Conservation (phyloP, 345 rosid species). For the Moringa oleifera region DNA sequence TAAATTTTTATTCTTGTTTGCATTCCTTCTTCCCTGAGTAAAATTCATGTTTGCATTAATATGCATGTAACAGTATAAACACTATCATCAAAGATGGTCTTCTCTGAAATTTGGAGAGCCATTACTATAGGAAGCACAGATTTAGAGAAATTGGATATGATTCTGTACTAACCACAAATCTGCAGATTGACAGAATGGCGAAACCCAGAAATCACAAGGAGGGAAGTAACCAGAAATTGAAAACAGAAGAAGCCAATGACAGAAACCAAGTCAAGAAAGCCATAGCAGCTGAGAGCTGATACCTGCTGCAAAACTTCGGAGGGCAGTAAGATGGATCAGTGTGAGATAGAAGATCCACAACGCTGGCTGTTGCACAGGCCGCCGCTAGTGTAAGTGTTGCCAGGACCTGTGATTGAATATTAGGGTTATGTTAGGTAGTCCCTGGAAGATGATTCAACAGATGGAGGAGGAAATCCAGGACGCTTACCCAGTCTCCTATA, state of each 20-base stretch:
- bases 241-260: conserved; percentile 68
- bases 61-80: too few relatives aligned
- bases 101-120: too few relatives aligned
- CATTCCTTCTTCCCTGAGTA: too few relatives aligned
- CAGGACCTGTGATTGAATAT: conserved; percentile 38
- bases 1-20: too few relatives aligned
- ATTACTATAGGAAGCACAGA: background rate
- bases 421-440: conserved; percentile 4
- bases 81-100: too few relatives aligned
- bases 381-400: conserved; percentile 75
- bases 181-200: too few relatives aligned
- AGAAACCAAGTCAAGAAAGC: conserved; percentile 84
- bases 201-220: conserved; percentile 38
- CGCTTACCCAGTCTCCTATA: conserved; percentile 76
- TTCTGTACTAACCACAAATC: background rate
- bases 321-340: conserved; percentile 35
- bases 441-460: background rate
- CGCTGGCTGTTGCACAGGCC: conserved; percentile 78
- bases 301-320: conserved; percentile 56
- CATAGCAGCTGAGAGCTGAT: conserved; percentile 77
- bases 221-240: conserved; percentile 81
- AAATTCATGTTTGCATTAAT: too few relatives aligned
- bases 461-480: background rate
- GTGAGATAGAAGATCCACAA: conserved; percentile 57
- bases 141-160: background rate